These are phyloP conservation scores for Cyathus striatus DNA, from an alignment of 768 basidiomycete genomes.

Conservation along the genomic window DNA sequence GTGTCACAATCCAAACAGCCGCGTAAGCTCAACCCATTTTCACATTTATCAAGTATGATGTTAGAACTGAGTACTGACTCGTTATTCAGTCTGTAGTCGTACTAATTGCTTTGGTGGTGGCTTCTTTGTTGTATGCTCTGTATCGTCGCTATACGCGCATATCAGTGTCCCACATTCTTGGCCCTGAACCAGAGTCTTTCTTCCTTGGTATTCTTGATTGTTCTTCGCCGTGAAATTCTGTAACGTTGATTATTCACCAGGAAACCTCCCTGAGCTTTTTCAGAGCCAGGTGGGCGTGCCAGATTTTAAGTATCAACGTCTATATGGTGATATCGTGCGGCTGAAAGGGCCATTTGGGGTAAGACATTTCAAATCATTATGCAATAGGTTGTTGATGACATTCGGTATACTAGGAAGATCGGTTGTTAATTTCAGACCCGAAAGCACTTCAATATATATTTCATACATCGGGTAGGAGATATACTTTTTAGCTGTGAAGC, in stretches of 20 bases:
- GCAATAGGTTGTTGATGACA: slow-evolving; percentile 1
- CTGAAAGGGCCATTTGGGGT: slow-evolving; percentile 49
- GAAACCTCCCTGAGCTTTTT: slow-evolving; percentile 44
- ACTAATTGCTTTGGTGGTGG: slow-evolving; percentile 9
- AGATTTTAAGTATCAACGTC: slow-evolving; percentile 47
- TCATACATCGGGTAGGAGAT: slow-evolving; percentile 40
- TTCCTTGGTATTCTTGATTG: slow-evolving; percentile 29
- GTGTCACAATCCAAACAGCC: not conserved
- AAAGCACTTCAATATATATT: slow-evolving; percentile 56
- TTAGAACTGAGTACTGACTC: not conserved
- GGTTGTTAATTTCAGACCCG: slow-evolving; percentile 48
- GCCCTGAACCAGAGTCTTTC: slow-evolving; percentile 45
- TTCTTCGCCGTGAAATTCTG: not conserved
- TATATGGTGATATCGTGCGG: slow-evolving; percentile 46
- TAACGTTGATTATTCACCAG: slow-evolving; percentile 17
- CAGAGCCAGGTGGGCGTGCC: slow-evolving; percentile 45
- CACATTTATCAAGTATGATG: not conserved
- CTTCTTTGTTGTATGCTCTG: slow-evolving; percentile 16
- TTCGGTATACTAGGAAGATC: slow-evolving; percentile 36
- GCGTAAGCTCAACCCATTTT: not conserved
- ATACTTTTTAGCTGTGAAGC: not conserved
- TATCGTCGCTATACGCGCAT: slow-evolving; percentile 32
- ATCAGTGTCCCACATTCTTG: slow-evolving; percentile 39
- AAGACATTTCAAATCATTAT: slow-evolving; percentile 8
- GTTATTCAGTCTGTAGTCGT: slow-evolving; percentile 7